Base-by-base conservation (phyloP, 257 asterid species). In the Gynochthodes officinalis region DNA sequence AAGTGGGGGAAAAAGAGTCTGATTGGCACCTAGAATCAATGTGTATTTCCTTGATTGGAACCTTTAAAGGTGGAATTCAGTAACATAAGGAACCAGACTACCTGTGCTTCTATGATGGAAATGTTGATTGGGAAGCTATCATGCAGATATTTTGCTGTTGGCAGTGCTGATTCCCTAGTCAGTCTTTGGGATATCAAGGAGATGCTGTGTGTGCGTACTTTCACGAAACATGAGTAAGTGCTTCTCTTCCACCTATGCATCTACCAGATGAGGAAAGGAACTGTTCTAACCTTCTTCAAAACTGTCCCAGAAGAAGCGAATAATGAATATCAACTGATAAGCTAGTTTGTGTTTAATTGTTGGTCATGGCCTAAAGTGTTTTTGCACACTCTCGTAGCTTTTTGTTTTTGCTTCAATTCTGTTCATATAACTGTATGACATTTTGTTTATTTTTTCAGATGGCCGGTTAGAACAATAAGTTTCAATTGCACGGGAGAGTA, bases 401-500 rank as follows among this genome's bases (percentile, higher is more conserved):
- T 15, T 13, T 28, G n/a, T n/a, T n/a, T n/a, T 42, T 59, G 54
- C n/a, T 52, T 14, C 40, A 43, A 40, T 76, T 50, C 58, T 37
- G 9, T 46, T 59, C 35, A 21, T 71, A 3, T 71, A 48, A 39
- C 9, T 65, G 30, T 37, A 30, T 50, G 65, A 42, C 62, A 59
- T 79, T 72, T 62, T 46, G 23, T 74, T 72, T 8, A 25, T 67
- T 67, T 57, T 79, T 30, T 73, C 86, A 95, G 99, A 82, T 92
- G 98, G 96, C 99, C 99, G 46, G 98, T 95, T 65, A 92, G 99
- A 76, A 95, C 98, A 32, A 86, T 95, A 80, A 92, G 99, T 82
- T 95, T 95, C 86, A 92, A 86, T 79, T 87, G 87, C 85, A 87
- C 94, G 1, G 99, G 99, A 69, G 99, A 95, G 55, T 95, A 86